Conservation (phyloP, 768 basidiomycete species). For the Clavulina sp. region DNA sequence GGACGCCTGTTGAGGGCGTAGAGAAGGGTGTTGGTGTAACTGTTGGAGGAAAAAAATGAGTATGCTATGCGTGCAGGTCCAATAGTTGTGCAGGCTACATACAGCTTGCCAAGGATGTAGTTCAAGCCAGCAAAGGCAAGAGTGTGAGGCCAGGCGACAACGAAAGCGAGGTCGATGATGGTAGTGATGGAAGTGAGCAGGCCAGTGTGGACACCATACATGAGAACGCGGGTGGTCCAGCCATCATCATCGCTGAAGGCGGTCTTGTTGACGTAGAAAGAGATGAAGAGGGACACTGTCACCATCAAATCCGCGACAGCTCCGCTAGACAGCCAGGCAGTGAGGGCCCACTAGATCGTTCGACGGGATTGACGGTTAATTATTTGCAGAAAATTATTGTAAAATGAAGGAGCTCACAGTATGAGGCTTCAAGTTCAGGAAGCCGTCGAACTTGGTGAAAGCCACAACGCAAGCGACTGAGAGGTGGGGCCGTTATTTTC, state of each 20-base stretch:
- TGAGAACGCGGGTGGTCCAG: neutral
- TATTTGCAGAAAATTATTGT: no score
- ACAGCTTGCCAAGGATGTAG: neutral
- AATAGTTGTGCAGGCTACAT: neutral
- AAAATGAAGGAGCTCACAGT: no score
- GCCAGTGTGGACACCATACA: slow-evolving; percentile 1
- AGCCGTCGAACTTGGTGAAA: neutral
- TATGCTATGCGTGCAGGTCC: no score
- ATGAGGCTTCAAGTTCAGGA: neutral
- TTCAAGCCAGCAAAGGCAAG: neutral
- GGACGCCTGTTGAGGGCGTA: neutral
- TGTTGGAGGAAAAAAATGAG: neutral
- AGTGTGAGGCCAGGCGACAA: neutral
- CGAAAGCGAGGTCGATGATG: neutral
- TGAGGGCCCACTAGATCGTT: neutral
- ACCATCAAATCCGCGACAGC: neutral
- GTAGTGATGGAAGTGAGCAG: neutral
- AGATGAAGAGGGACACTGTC: neutral
- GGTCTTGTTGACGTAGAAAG: neutral
- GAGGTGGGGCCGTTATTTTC: neutral
- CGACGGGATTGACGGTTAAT: neutral
- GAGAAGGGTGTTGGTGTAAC: neutral
- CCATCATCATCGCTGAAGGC: neutral
- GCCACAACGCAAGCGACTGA: neutral
- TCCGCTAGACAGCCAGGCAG: neutral